These are phyloP conservation scores for Chytriomyces sp. DNA, from an alignment of 192 early-diverging fungal genomes.

Conservation along the genomic window DNA sequence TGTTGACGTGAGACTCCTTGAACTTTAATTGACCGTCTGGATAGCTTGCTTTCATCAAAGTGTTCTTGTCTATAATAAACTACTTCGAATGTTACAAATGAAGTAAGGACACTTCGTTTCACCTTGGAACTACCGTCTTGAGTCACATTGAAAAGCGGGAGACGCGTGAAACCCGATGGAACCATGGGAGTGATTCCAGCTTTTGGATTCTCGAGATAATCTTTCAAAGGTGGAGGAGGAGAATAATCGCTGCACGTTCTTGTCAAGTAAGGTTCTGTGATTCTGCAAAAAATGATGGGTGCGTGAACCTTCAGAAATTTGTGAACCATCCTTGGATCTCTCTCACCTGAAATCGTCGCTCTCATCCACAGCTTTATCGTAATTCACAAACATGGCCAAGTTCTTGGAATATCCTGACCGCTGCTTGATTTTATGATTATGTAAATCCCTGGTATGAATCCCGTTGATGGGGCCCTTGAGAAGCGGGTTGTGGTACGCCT, in stretches of 20 bases:
- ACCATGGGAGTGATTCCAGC: conserved; percentile 35
- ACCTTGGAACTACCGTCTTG: conserved; percentile 38
- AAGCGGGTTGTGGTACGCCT: conserved; percentile 2
- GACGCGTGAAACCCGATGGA: conserved; percentile 45
- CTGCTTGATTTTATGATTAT: conserved; percentile 28
- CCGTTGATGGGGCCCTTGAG: conserved; percentile 28
- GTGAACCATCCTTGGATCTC: not conserved
- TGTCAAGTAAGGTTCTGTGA: conserved; percentile 38
- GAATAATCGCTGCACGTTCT: conserved; percentile 27
- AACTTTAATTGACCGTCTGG: conserved; percentile 30
- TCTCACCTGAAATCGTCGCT: conserved; percentile 39
- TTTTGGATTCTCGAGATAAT: conserved; percentile 19
- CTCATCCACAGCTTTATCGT: conserved; percentile 50
- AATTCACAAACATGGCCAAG: conserved; percentile 43
- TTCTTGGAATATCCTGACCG: conserved; percentile 52
- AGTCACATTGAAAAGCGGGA: conserved; percentile 42
- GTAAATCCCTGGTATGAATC: not conserved
- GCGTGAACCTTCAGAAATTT: not conserved
- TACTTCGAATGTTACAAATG: not conserved
- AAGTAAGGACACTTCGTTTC: not conserved
- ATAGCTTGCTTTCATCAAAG: conserved; percentile 34
- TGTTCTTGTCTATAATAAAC: conserved; percentile 26
- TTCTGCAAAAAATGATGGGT: conserved; percentile 18
- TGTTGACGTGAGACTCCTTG: conserved; percentile 34
- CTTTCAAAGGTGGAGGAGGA: conserved; percentile 11